Conservation (phyloP, 345 rosid genomes). For the Psidium friedrichsthalianum region DNA sequence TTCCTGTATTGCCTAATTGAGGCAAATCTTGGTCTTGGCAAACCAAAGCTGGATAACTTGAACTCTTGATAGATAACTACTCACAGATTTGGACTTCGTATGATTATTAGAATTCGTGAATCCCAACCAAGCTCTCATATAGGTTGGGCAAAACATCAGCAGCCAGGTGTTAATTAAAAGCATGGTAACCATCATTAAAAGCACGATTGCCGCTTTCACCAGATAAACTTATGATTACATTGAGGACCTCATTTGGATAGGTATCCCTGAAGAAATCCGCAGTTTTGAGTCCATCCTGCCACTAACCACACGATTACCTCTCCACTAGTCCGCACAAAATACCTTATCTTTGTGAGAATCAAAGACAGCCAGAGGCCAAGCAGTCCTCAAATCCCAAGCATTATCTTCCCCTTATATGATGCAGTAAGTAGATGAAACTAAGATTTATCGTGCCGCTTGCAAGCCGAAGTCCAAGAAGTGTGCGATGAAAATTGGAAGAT, state of each 20-base stretch:
- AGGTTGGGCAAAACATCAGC: background rate
- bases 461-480: constrained; percentile 76
- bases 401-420: constrained; percentile 95
- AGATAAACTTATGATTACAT: background rate
- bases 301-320: constrained; percentile 58
- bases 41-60: background rate
- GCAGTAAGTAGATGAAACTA: constrained; percentile 82
- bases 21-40: background rate
- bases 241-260: constrained; percentile 10
- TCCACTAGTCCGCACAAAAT: constrained; percentile 95
- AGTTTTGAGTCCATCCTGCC: constrained; percentile 89
- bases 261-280: constrained; percentile 49
- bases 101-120: background rate
- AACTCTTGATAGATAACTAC: background rate
- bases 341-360: constrained; percentile 26
- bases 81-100: background rate
- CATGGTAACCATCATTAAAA: background rate
- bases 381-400: constrained; percentile 99
- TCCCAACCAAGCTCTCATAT: background rate
- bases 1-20: no score
- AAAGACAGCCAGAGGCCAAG: constrained; percentile 63
- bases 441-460: constrained; percentile 84
- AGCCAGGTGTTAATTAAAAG: background rate
- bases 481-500: constrained; percentile 77
- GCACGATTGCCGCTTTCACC: background rate